Percentiles rank a stretch among this genome's conserved stretches.
phyloP scores from a whole-genome alignment of 176 grass and related monocot genomes.

The Triticum timopheevii region DNA sequence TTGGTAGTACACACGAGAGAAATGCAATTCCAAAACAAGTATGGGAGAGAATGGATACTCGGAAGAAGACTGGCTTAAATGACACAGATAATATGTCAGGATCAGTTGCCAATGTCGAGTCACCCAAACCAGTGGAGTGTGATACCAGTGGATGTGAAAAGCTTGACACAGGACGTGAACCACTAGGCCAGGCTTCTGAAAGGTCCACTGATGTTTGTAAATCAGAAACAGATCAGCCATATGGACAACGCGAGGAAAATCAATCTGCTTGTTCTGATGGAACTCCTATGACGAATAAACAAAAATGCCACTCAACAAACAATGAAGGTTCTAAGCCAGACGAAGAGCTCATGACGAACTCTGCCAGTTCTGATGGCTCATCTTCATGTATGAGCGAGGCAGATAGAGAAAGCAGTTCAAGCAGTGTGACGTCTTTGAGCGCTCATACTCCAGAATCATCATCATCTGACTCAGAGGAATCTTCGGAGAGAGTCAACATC shows the following conservation, averaged over 20 bases:
- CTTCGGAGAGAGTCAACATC: slow-evolving; percentile 32
- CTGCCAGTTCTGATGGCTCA: slow-evolving; percentile 61
- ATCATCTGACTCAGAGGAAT: slow-evolving; percentile 84
- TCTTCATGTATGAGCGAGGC: slow-evolving; percentile 77
- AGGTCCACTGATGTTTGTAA: slow-evolving; percentile 29
- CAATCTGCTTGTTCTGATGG: slow-evolving; percentile 31
- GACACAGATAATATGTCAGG: slow-evolving; percentile 26
- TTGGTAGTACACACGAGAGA: slow-evolving; percentile 54
- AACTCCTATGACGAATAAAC: slow-evolving; percentile 21
- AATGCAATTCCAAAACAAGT: slow-evolving; percentile 70
- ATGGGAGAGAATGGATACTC: slow-evolving; percentile 82
- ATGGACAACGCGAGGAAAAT: slow-evolving; percentile 12
- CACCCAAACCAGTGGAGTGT: slow-evolving; percentile 32
- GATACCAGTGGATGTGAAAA: slow-evolving; percentile 32
- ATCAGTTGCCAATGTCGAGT: slow-evolving; percentile 26
- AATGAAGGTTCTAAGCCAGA: slow-evolving; percentile 40
- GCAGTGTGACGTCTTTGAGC: slow-evolving; percentile 65
- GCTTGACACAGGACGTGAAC: slow-evolving; percentile 8
- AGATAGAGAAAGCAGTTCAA: slow-evolving; percentile 66
- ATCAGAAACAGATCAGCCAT: slow-evolving; percentile 25
- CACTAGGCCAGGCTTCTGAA: slow-evolving; percentile 34
- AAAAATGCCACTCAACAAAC: slow-evolving; percentile 30
- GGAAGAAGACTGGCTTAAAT: slow-evolving; percentile 51
- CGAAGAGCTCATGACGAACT: slow-evolving; percentile 42
- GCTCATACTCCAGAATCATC: slow-evolving; percentile 70